Evolutionary conservation across 768 basidiomycete species (phyloP).

Genomic region (Ramaria sp.): DNA sequence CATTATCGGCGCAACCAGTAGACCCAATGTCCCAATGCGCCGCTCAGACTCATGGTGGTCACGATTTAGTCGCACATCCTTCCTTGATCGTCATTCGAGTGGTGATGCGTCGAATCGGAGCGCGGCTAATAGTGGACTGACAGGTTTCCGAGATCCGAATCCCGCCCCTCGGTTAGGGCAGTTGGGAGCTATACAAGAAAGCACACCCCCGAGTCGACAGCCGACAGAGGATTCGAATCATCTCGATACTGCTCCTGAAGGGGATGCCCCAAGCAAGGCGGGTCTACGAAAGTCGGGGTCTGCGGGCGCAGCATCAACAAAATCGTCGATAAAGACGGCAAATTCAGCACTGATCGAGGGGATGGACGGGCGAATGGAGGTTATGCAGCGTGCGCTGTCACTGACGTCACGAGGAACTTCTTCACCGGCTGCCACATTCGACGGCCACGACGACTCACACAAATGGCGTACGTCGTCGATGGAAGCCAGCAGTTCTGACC

Average conservation of each 20-base stretch:
- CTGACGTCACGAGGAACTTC: conserved; percentile 8
- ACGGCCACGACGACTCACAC: neutral
- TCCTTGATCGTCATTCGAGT: conserved; percentile 41
- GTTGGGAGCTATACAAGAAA: conserved; percentile 50
- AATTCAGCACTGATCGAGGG: conserved; percentile 60
- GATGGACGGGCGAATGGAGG: conserved; percentile 58
- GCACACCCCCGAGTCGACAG: conserved; percentile 19
- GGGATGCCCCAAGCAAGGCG: conserved; percentile 10
- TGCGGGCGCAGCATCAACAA: neutral
- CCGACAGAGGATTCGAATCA: conserved; percentile 10
- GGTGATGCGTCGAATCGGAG: conserved; percentile 25
- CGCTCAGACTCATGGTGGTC: conserved; percentile 73
- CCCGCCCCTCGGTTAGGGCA: conserved; percentile 56
- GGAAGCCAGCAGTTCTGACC: neutral
- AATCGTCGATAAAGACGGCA: conserved; percentile 34
- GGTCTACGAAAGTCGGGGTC: conserved; percentile 36
- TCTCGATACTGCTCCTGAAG: conserved; percentile 6
- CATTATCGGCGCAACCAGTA: conserved; percentile 30
- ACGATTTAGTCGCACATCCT: conserved; percentile 54
- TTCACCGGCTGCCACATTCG: conserved; percentile 5
- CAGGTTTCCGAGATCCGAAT: conserved; percentile 71
- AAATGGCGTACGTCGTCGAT: neutral
- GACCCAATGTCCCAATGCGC: conserved; percentile 38
- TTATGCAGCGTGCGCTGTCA: conserved; percentile 37
- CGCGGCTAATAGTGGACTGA: conserved; percentile 19